Evolutionary conservation across 495 filamentous ascomycete species (phyloP).

Genomic region (Corynascus novoguineensis): DNA sequence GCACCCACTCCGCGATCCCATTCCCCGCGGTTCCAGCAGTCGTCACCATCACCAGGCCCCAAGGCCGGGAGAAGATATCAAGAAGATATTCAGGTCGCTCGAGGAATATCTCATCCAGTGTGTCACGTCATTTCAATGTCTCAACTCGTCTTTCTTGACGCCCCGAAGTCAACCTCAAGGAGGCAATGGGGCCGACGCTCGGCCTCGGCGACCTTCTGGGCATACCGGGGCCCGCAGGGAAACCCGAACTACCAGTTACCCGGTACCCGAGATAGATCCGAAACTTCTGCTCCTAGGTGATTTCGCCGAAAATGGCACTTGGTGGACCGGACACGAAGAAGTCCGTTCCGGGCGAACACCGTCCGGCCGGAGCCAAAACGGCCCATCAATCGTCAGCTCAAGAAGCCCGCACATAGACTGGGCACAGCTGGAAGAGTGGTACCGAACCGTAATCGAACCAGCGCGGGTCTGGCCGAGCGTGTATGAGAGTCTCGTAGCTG

Average conservation of each 20-base stretch:
- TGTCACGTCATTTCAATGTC: conserved; percentile 62
- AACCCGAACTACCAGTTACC: conserved; percentile 25
- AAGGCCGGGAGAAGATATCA: conserved; percentile 28
- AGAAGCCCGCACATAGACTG: conserved; percentile 73
- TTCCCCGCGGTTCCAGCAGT: background rate
- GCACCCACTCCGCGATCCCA: conserved; percentile 14
- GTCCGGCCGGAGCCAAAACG: conserved; percentile 32
- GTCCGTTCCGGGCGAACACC: conserved; percentile 30
- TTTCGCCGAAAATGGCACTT: conserved; percentile 74
- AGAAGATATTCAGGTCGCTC: conserved; percentile 58
- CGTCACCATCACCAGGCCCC: conserved; percentile 18
- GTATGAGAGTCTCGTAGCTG: conserved; percentile 45
- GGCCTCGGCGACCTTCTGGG: conserved; percentile 16
- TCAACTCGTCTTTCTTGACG: conserved; percentile 67
- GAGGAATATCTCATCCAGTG: conserved; percentile 69
- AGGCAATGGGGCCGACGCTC: conserved; percentile 9
- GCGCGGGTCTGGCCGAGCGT: conserved; percentile 49
- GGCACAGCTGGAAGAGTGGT: conserved; percentile 67
- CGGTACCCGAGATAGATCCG: conserved; percentile 54
- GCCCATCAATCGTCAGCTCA: conserved; percentile 45
- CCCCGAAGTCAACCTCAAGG: conserved; percentile 25
- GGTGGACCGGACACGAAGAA: conserved; percentile 65
- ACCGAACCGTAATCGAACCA: conserved; percentile 60
- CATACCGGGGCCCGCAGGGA: conserved; percentile 27
- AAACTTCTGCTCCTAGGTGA: conserved; percentile 77